Percentiles rank a stretch among this genome's conserved stretches.
Conservation (phyloP, 495 filamentous ascomycete species). For the Annulohypoxylon maeteangense region DNA sequence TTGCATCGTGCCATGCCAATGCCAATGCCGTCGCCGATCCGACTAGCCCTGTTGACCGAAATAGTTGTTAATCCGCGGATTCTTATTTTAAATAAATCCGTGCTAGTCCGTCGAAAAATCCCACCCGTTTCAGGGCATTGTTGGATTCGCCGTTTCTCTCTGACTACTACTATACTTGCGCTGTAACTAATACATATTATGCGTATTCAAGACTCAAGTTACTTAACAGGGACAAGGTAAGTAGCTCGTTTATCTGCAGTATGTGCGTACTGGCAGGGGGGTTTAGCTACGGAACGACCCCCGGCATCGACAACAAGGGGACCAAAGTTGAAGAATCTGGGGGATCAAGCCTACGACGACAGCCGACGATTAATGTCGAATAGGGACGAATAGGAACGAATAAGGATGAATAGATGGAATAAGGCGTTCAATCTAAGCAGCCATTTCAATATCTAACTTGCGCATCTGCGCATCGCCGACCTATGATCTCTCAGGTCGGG, state of each 20-base stretch:
- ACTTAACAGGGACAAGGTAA: not conserved
- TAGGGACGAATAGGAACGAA: not conserved
- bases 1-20: slow-evolving; percentile 10
- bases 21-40: not conserved
- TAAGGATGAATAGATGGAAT: not conserved
- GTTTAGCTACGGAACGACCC: not conserved
- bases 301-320: not conserved
- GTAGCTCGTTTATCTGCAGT: not conserved
- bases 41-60: not conserved
- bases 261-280: not conserved
- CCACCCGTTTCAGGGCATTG: slow-evolving; percentile 2
- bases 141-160: not conserved
- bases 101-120: not conserved
- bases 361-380: not conserved
- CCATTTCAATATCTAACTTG: not conserved
- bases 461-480: not conserved
- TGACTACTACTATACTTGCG: not conserved
- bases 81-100: not conserved
- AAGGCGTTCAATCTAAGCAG: not conserved
- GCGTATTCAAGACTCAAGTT: not conserved
- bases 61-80: not conserved
- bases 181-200: not conserved
- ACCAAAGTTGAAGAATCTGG: slow-evolving; percentile 7
- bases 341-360: not conserved
- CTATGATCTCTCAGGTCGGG: slow-evolving; percentile 13